A percentile compares a stretch with the other conserved stretches of the same genome.
Conservation (phyloP, 257 asterid genomes). For the Jacaranda copaia region DNA sequence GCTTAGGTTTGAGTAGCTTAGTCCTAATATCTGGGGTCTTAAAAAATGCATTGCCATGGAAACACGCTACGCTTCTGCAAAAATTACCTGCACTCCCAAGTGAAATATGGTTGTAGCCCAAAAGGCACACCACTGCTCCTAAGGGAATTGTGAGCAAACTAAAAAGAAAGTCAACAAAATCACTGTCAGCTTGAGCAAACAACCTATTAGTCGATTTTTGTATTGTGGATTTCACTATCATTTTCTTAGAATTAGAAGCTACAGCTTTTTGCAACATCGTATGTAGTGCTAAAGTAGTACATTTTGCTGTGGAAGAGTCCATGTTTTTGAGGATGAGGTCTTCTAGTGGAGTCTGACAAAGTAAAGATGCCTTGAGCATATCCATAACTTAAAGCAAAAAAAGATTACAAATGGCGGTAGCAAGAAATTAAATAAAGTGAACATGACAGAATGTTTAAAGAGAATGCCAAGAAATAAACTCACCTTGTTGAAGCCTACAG, state of each 20-base stretch:
- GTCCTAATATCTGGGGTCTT: neutral
- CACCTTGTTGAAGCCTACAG: conserved; percentile 15
- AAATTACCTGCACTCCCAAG: conserved; percentile 33
- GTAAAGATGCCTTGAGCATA: conserved; percentile 11
- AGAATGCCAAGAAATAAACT: neutral
- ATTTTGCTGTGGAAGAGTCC: neutral
- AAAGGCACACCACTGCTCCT: conserved; percentile 15
- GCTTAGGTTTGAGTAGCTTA: conserved; percentile 15
- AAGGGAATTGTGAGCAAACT: conserved; percentile 30
- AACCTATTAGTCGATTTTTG: conserved; percentile 27
- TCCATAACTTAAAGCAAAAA: neutral
- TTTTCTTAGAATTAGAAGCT: neutral
- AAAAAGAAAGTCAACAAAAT: conserved; percentile 4
- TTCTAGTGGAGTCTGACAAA: conserved; percentile 22
- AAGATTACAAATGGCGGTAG: no score
- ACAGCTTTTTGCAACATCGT: no score
- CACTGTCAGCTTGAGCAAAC: neutral
- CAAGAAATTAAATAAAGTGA: no score
- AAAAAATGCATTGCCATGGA: neutral
- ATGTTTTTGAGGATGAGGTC: neutral
- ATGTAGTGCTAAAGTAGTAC: neutral
- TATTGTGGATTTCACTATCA: neutral
- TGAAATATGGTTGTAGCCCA: neutral
- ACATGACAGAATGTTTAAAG: no score
- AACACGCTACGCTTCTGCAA: conserved; percentile 13